phyloP scores from a whole-genome alignment of 2,329 filamentous ascomycete genomes.

The Grosmannia huntii region DNA sequence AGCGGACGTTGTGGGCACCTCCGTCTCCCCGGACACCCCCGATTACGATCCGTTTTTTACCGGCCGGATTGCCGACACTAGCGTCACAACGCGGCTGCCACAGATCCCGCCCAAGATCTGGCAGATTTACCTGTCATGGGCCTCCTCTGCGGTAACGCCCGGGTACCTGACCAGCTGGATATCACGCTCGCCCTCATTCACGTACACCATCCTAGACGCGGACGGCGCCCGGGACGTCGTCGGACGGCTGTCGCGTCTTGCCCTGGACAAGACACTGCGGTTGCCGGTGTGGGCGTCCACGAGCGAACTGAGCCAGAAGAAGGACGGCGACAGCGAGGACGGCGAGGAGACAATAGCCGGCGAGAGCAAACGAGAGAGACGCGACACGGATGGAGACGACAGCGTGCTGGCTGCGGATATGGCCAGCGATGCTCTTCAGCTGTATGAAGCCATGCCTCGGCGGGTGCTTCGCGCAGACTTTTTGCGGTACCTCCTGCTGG shows the following conservation, averaged over 20 bases:
- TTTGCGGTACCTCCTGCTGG: slow-evolving; percentile 18
- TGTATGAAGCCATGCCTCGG: slow-evolving; percentile 11
- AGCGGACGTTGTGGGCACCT: not conserved
- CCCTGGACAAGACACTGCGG: not conserved
- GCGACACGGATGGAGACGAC: not conserved
- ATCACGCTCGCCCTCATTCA: slow-evolving; percentile 9
- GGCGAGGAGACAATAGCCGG: not conserved
- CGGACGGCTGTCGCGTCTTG: slow-evolving; percentile 10
- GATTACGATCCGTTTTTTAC: not conserved
- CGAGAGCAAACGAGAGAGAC: not conserved
- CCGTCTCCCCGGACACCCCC: not conserved
- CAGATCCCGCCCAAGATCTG: slow-evolving; percentile 15
- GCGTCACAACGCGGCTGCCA: slow-evolving; percentile 5
- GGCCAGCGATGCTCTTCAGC: slow-evolving; percentile 3
- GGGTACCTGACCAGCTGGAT: slow-evolving; percentile 10
- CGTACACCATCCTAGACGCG: slow-evolving; percentile 13
- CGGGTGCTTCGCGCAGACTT: slow-evolving; percentile 14
- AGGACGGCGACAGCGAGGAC: not conserved
- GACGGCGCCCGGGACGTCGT: slow-evolving; percentile 10
- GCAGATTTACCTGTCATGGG: slow-evolving; percentile 14
- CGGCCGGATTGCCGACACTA: not conserved
- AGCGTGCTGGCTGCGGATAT: not conserved
- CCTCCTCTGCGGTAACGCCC: slow-evolving; percentile 2
- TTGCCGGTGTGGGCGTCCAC: not conserved
- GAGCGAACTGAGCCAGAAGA: not conserved